Evolutionary conservation across 1,284 basidiomycete species (phyloP).

Genomic region (Erythrobasidium hasegawianum): DNA sequence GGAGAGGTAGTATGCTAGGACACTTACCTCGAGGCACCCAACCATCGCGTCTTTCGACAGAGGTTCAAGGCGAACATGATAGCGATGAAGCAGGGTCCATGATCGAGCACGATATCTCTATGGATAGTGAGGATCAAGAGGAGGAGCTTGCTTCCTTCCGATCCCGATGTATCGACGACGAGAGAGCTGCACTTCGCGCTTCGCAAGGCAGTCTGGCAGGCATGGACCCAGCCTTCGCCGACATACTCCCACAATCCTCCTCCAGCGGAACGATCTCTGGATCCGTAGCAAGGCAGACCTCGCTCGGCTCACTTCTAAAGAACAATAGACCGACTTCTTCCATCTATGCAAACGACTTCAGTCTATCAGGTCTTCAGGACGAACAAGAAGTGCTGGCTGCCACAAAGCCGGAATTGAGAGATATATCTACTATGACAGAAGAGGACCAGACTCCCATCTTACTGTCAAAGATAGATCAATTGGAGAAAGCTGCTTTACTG

Average conservation of each 20-base stretch:
- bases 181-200: background rate
- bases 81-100: conserved; percentile 34
- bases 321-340: conserved; percentile 26
- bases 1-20: conserved; percentile 25
- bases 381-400: conserved; percentile 18
- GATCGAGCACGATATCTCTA: conserved; percentile 38
- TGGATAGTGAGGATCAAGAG: conserved; percentile 22
- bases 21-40: conserved; percentile 33
- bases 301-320: conserved; percentile 20
- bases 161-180: conserved; percentile 13
- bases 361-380: conserved; percentile 19
- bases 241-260: conserved; percentile 54
- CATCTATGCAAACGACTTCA: conserved; percentile 32
- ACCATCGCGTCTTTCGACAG: conserved; percentile 23
- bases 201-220: conserved; percentile 61
- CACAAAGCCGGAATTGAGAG: conserved; percentile 35
- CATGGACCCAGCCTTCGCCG: conserved; percentile 77
- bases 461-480: background rate
- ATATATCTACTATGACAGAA: conserved; percentile 35
- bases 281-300: background rate
- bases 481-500: background rate
- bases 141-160: conserved; percentile 31
- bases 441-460: conserved; percentile 48
- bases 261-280: background rate
- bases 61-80: conserved; percentile 15